These are phyloP conservation scores for Bodo saltans DNA, from an alignment of 78 protist genomes.

Conservation along the genomic window DNA sequence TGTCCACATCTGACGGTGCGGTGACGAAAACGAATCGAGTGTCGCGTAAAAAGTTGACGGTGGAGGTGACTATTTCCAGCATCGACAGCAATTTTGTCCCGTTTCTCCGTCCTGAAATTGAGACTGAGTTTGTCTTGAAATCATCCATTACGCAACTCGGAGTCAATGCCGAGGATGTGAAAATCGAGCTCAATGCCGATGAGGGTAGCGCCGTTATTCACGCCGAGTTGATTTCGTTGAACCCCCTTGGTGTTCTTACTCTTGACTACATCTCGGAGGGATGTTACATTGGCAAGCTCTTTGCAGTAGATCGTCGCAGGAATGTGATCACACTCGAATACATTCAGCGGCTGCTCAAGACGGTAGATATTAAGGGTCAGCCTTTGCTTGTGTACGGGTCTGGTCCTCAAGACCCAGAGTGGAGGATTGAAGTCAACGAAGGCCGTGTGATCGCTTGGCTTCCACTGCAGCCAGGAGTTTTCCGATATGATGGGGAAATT, in stretches of 20 bases:
- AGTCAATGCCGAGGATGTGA: background rate
- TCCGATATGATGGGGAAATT: background rate
- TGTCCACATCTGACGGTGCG: background rate
- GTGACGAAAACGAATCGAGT: background rate
- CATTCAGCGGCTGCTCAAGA: background rate
- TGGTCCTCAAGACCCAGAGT: background rate
- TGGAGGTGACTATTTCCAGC: background rate
- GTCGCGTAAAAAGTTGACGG: background rate
- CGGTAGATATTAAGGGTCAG: background rate
- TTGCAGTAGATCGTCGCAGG: background rate
- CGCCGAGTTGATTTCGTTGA: background rate
- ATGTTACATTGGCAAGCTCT: slow-evolving; percentile 2
- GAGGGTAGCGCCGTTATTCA: background rate
- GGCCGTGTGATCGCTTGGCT: background rate
- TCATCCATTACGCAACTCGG: slow-evolving; percentile 12
- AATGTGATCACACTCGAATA: background rate
- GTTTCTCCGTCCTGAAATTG: background rate
- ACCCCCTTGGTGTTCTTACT: background rate
- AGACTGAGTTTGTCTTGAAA: background rate
- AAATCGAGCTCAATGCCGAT: background rate
- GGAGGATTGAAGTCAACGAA: background rate
- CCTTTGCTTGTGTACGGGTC: background rate
- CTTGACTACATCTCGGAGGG: background rate
- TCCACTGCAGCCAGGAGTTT: background rate
- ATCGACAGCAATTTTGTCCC: background rate